These are phyloP conservation scores for Pyrenopolyporus hunteri DNA, from an alignment of 495 filamentous ascomycete genomes.

Conservation along the genomic window DNA sequence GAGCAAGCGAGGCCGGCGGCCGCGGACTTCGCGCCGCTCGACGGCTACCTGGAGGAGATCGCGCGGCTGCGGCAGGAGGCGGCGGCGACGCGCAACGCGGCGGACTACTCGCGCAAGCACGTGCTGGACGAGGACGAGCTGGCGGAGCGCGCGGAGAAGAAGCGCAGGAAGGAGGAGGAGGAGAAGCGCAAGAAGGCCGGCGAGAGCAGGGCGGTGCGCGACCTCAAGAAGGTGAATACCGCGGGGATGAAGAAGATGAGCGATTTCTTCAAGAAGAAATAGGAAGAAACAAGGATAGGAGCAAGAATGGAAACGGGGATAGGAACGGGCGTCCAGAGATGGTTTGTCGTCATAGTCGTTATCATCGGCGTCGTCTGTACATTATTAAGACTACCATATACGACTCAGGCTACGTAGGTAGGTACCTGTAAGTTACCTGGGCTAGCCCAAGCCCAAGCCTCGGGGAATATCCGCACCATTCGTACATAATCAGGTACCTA, in stretches of 20 bases:
- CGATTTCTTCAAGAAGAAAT: slow-evolving; percentile 84
- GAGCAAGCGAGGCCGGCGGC: slow-evolving; percentile 31
- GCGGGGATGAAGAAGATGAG: slow-evolving; percentile 97
- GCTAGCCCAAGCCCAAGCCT: neutral
- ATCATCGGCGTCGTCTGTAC: too few species aligned
- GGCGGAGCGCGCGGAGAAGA: slow-evolving; percentile 77
- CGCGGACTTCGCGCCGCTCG: slow-evolving; percentile 72
- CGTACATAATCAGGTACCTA: slow-evolving; percentile 6
- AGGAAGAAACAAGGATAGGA: neutral
- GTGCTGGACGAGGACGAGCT: slow-evolving; percentile 74
- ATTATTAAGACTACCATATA: too few species aligned
- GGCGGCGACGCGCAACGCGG: slow-evolving; percentile 64
- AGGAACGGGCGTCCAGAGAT: neutral
- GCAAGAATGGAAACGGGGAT: neutral
- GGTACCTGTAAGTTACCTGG: slow-evolving; percentile 5
- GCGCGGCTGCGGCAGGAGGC: slow-evolving; percentile 71
- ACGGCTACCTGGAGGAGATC: slow-evolving; percentile 68
- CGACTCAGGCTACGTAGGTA: too few species aligned
- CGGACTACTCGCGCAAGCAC: slow-evolving; percentile 79
- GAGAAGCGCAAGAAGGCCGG: slow-evolving; percentile 67
- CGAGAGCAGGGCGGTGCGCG: slow-evolving; percentile 73
- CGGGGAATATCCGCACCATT: slow-evolving; percentile 4
- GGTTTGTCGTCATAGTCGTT: neutral
- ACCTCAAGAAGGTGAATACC: slow-evolving; percentile 87
- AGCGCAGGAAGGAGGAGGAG: slow-evolving; percentile 68